Evolutionary conservation across 768 basidiomycete species (phyloP).

Genomic region (Psilocybe cyanescens): DNA sequence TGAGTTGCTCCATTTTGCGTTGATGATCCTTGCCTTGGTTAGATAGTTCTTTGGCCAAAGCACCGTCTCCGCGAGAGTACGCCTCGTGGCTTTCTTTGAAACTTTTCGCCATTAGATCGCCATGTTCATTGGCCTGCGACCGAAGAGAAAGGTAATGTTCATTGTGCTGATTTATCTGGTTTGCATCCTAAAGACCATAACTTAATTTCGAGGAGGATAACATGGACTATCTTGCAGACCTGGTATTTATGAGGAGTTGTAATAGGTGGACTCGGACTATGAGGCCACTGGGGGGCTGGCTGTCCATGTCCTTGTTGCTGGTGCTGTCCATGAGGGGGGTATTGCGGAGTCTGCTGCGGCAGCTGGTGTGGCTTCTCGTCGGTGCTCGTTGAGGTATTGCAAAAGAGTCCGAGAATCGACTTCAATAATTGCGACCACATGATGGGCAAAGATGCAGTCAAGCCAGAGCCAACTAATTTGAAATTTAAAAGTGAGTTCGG

Average conservation of each 20-base stretch:
- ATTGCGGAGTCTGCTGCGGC: background rate
- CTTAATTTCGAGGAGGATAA: background rate
- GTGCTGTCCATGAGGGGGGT: background rate
- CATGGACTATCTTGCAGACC: background rate
- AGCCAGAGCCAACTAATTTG: too few species aligned
- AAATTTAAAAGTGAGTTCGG: too few species aligned
- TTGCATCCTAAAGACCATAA: constrained; percentile 44
- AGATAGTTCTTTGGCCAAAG: constrained; percentile 79
- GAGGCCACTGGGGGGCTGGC: constrained; percentile 1
- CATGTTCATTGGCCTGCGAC: constrained; percentile 75
- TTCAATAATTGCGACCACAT: constrained; percentile 34
- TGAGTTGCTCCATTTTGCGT: constrained; percentile 75
- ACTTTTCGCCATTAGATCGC: constrained; percentile 73
- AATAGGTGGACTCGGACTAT: background rate
- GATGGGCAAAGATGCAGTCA: background rate
- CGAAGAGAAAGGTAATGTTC: constrained; percentile 72
- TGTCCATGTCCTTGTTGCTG: background rate
- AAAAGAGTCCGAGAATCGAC: constrained; percentile 32
- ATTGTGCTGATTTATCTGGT: constrained; percentile 70
- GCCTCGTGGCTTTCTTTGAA: constrained; percentile 79
- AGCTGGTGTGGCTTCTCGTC: background rate
- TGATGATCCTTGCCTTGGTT: constrained; percentile 82
- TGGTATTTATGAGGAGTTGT: constrained; percentile 8
- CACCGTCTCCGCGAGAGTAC: constrained; percentile 74
- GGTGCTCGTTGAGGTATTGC: constrained; percentile 18